Percentiles rank a stretch among this genome's conserved stretches.
Conservation (phyloP, 2,329 filamentous ascomycete genomes). For the Xenoacremonium recifei region DNA sequence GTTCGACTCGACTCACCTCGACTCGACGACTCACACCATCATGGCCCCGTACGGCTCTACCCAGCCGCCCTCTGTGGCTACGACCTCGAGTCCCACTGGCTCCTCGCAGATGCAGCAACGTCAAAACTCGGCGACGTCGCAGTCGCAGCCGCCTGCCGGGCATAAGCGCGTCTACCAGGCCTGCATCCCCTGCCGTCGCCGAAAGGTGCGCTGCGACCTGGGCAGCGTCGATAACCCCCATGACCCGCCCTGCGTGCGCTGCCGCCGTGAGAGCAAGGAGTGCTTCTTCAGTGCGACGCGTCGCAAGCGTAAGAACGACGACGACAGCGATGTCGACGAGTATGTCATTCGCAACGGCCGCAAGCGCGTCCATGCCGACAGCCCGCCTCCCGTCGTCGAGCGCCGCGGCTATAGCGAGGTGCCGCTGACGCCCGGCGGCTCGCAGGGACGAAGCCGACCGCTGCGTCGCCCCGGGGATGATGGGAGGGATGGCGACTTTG, state of each 20-base stretch:
- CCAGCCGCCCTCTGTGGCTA: slow-evolving; percentile 19
- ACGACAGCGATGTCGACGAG: slow-evolving; percentile 58
- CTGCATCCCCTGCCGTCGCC: slow-evolving; percentile 60
- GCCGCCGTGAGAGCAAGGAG: slow-evolving; percentile 90
- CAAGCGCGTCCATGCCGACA: slow-evolving; percentile 58
- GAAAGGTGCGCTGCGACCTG: slow-evolving; percentile 62
- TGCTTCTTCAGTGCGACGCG: slow-evolving; percentile 96
- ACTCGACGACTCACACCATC: not conserved
- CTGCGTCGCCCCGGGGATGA: slow-evolving; percentile 58
- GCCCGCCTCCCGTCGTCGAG: slow-evolving; percentile 44
- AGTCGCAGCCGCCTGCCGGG: slow-evolving; percentile 30
- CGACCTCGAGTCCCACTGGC: slow-evolving; percentile 21
- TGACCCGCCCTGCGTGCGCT: slow-evolving; percentile 91
- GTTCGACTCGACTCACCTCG: too few species aligned
- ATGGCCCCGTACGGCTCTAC: slow-evolving; percentile 25
- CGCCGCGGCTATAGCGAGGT: slow-evolving; percentile 48
- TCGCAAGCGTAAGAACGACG: slow-evolving; percentile 79
- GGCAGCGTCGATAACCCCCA: slow-evolving; percentile 88
- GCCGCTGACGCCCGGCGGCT: slow-evolving; percentile 64
- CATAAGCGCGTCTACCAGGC: slow-evolving; percentile 65
- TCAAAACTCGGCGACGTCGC: slow-evolving; percentile 14
- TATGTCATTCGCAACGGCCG: slow-evolving; percentile 73
- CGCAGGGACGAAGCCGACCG: slow-evolving; percentile 63
- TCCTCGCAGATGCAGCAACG: slow-evolving; percentile 1
- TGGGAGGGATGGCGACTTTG: slow-evolving; percentile 34